Conservation (phyloP, 805 yeast species). For the Candida schatavii region DNA sequence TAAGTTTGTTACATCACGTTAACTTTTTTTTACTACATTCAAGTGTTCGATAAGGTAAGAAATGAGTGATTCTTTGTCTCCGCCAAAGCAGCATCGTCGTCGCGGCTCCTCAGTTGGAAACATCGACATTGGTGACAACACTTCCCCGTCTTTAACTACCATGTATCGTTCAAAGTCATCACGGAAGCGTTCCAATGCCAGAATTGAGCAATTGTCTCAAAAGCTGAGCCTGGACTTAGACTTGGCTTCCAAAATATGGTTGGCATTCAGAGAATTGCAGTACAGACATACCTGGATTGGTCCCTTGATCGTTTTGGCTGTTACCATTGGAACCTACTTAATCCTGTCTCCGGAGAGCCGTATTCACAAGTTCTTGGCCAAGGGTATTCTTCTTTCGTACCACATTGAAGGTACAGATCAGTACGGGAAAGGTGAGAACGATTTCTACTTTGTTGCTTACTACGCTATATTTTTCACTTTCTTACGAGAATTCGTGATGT, state of each 20-base stretch:
- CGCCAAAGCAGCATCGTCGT: conserved; percentile 22
- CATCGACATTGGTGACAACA: conserved; percentile 69
- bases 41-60: too few species aligned
- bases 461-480: conserved; percentile 88
- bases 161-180: conserved; percentile 49
- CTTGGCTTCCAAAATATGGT: conserved; percentile 51
- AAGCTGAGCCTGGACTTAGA: conserved; percentile 45
- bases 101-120: conserved; percentile 74
- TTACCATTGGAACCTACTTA: conserved; percentile 44
- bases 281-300: conserved; percentile 69
- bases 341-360: conserved; percentile 56
- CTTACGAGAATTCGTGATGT: conserved; percentile 88
- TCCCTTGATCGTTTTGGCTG: conserved; percentile 51
- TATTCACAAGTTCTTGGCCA: conserved; percentile 55
- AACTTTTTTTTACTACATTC: too few species aligned
- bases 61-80: conserved; percentile 5
- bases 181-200: conserved; percentile 30
- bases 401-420: conserved; percentile 57
- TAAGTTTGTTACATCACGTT: too few species aligned
- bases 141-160: conserved; percentile 66
- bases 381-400: conserved; percentile 66
- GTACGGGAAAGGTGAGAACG: conserved; percentile 87
- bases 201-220: conserved; percentile 28
- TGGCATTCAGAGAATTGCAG: conserved; percentile 57
- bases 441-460: conserved; percentile 73